These are phyloP conservation scores for Paraphoma sp. DNA, from an alignment of 2,329 filamentous ascomycete genomes.

Conservation along the genomic window DNA sequence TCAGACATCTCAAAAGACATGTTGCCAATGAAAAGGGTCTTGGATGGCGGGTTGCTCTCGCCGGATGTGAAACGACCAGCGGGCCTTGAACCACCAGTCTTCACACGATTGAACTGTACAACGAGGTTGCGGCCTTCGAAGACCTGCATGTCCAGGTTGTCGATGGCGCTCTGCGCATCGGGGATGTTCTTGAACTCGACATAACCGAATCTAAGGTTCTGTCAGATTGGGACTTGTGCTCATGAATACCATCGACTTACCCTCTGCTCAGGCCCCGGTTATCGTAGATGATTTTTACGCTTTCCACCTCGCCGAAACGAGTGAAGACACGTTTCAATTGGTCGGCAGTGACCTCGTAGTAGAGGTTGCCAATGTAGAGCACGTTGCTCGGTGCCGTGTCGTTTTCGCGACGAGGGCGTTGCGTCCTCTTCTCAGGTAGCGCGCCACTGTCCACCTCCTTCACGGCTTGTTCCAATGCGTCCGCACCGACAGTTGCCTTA, in stretches of 20 bases:
- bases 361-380: conserved; percentile 73
- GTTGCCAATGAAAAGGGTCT: conserved; percentile 82
- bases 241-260: conserved; percentile 50
- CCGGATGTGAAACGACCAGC: background rate
- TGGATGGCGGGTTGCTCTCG: conserved; percentile 58
- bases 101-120: conserved; percentile 63
- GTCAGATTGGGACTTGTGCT: conserved; percentile 12
- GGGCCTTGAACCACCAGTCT: conserved; percentile 8
- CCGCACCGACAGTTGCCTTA: conserved; percentile 31
- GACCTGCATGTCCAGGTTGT: conserved; percentile 64
- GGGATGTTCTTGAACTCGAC: conserved; percentile 64
- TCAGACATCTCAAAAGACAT: conserved; percentile 87
- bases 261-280: conserved; percentile 71
- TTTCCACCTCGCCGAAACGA: conserved; percentile 63
- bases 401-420: background rate
- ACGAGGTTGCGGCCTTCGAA: conserved; percentile 70
- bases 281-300: conserved; percentile 65
- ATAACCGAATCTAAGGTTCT: conserved; percentile 66
- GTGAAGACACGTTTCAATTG: conserved; percentile 66
- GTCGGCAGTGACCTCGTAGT: conserved; percentile 70
- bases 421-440: background rate
- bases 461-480: conserved; percentile 29
- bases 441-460: background rate
- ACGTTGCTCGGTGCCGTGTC: conserved; percentile 42
- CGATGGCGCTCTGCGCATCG: conserved; percentile 62